These are phyloP conservation scores for Saksenaea oblongispora DNA, from an alignment of 371 early-diverging fungal genomes.

Conservation along the genomic window DNA sequence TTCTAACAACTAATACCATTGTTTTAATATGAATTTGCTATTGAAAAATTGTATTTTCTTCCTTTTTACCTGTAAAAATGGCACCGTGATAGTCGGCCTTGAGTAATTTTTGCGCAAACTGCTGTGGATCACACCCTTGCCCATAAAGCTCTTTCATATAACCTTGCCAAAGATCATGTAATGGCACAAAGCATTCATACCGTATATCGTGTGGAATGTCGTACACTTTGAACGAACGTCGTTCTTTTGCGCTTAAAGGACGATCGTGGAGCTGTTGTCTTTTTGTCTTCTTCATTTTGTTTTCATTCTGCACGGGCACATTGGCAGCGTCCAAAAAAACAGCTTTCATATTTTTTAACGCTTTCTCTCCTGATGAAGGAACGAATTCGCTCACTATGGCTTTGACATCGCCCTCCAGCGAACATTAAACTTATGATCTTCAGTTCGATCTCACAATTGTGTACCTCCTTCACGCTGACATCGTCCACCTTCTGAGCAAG, in stretches of 20 bases:
- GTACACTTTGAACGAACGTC: slow-evolving; percentile 59
- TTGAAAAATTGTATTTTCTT: neutral
- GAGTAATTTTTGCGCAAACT: slow-evolving; percentile 65
- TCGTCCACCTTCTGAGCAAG: neutral
- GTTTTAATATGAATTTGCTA: neutral
- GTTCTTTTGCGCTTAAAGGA: slow-evolving; percentile 63
- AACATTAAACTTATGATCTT: neutral
- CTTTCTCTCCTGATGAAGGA: slow-evolving; percentile 1
- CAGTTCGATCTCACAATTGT: neutral
- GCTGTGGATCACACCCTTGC: slow-evolving; percentile 26
- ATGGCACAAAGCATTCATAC: slow-evolving; percentile 69
- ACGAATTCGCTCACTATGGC: slow-evolving; percentile 11
- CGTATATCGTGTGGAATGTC: slow-evolving; percentile 62
- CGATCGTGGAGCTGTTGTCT: slow-evolving; percentile 24
- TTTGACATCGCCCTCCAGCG: slow-evolving; percentile 2
- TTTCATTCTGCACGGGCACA: neutral
- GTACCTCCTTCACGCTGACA: neutral
- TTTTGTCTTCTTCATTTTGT: slow-evolving; percentile 11
- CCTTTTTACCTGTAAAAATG: slow-evolving; percentile 65
- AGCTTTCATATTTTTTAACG: slow-evolving; percentile 11
- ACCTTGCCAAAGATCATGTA: slow-evolving; percentile 79
- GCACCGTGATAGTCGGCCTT: slow-evolving; percentile 90
- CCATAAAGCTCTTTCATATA: slow-evolving; percentile 74
- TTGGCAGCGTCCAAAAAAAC: slow-evolving; percentile 11
- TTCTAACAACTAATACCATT: slow-evolving; percentile 56